A percentile compares a stretch with the other conserved stretches of the same genome.
phyloP scores from a whole-genome alignment of 2,329 filamentous ascomycete genomes.

The Monascus ruber region DNA sequence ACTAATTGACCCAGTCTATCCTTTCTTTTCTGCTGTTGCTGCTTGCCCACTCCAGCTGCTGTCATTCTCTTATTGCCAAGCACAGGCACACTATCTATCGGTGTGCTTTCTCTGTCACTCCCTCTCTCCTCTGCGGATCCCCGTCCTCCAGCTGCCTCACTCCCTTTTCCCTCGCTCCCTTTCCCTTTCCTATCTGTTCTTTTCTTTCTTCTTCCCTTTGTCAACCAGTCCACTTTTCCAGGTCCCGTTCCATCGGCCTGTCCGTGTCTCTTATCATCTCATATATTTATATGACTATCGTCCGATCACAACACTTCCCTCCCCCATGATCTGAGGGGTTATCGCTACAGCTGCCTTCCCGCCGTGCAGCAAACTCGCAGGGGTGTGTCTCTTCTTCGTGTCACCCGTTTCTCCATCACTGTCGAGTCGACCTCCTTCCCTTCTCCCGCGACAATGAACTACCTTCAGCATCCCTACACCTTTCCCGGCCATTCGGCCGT shows the following conservation, averaged over 20 bases:
- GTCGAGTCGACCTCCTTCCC: conserved; percentile 2
- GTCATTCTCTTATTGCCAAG: too few relatives aligned
- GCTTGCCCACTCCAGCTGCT: too few relatives aligned
- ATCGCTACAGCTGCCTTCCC: conserved; percentile 9
- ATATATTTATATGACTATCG: neutral
- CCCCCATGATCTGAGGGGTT: conserved; percentile 1
- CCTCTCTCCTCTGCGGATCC: conserved; percentile 6
- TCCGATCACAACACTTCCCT: neutral
- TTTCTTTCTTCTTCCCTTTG: conserved; percentile 4
- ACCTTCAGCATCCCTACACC: conserved; percentile 26
- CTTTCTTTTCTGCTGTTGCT: too few relatives aligned
- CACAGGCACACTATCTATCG: too few relatives aligned
- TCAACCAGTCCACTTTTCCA: neutral
- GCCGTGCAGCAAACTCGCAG: conserved; percentile 4
- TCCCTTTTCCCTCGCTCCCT: conserved; percentile 8
- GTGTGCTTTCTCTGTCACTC: too few relatives aligned
- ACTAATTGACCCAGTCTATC: too few relatives aligned
- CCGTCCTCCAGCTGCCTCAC: conserved; percentile 8
- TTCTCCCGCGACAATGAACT: conserved; percentile 22
- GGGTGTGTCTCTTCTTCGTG: conserved; percentile 3
- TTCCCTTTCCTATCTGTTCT: conserved; percentile 10
- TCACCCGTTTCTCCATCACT: neutral
- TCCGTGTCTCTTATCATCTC: neutral
- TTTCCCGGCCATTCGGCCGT: conserved; percentile 23
- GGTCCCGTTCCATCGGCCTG: neutral